Conservation (phyloP, 805 yeast genomes). For the Metschnikowia koreensis region DNA sequence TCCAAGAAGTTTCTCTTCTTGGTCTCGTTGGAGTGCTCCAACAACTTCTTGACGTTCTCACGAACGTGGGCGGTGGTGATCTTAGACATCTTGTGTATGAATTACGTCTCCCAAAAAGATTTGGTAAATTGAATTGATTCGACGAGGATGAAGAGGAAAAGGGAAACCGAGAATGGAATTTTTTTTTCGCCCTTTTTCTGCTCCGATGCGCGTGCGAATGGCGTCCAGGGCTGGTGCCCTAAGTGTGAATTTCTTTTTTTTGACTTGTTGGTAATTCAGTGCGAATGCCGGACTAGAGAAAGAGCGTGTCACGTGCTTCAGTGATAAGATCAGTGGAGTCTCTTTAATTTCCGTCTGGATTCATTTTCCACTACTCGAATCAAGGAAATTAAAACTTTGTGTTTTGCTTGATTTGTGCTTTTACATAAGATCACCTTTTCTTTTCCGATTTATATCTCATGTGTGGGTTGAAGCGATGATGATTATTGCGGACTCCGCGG, state of each 20-base stretch:
- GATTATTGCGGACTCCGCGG: too few species aligned
- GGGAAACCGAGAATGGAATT: background rate
- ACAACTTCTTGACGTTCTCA: conserved; percentile 90
- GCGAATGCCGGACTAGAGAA: too few species aligned
- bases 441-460: too few species aligned
- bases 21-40: conserved; percentile 87
- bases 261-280: background rate
- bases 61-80: conserved; percentile 91
- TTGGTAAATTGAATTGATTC: conserved; percentile 49
- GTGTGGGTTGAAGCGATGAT: too few species aligned
- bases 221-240: conserved; percentile 16
- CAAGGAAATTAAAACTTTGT: too few species aligned
- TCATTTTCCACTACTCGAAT: too few species aligned
- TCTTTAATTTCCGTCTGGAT: too few species aligned
- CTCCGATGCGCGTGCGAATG: background rate
- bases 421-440: too few species aligned
- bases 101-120: conserved; percentile 72
- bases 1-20: conserved; percentile 99
- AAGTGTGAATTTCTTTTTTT: background rate
- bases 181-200: conserved; percentile 2
- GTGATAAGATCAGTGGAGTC: too few species aligned
- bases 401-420: too few species aligned
- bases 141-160: conserved; percentile 48
- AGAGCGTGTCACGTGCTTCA: too few species aligned
- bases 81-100: conserved; percentile 65